Percentiles rank a stretch among this genome's conserved stretches.
Conservation (phyloP, 2,329 filamentous ascomycete species). For the Aplosporella prunicola region DNA sequence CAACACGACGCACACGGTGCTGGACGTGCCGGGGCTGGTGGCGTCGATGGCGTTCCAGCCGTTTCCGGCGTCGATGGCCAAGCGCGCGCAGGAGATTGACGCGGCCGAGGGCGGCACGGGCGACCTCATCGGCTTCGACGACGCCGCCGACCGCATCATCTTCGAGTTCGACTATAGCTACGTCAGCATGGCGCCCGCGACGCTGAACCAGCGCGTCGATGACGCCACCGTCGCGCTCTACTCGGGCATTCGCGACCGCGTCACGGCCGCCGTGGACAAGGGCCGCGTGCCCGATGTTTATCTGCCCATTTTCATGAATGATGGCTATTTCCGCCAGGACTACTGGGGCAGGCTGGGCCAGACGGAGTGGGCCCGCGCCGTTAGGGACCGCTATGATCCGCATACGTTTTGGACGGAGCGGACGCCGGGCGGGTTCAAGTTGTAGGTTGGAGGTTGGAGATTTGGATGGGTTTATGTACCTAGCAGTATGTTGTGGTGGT, state of each 20-base stretch:
- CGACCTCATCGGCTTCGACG: constrained; percentile 33
- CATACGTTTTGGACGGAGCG: constrained; percentile 31
- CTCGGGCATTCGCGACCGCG: constrained; percentile 25
- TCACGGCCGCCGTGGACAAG: constrained; percentile 25
- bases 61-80: constrained; percentile 21
- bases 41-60: constrained; percentile 28
- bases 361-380: constrained; percentile 22
- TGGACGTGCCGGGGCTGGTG: constrained; percentile 23
- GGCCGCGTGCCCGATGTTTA: constrained; percentile 32
- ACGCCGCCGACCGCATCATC: constrained; percentile 34
- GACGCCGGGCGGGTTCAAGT: constrained; percentile 31
- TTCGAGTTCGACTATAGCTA: constrained; percentile 39
- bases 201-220: constrained; percentile 29
- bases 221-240: constrained; percentile 31
- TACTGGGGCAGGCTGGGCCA: constrained; percentile 33
- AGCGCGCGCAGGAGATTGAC: constrained; percentile 14
- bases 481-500: too few relatives aligned
- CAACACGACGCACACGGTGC: constrained; percentile 17
- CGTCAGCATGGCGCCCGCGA: constrained; percentile 18
- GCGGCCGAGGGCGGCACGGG: constrained; percentile 7
- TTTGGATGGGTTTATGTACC: too few relatives aligned
- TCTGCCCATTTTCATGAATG: constrained; percentile 39
- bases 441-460: too few relatives aligned
- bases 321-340: constrained; percentile 35
- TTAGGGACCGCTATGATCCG: constrained; percentile 31